These are phyloP conservation scores for Wickerhamiella dianesei DNA, from an alignment of 805 yeast genomes.

Conservation along the genomic window DNA sequence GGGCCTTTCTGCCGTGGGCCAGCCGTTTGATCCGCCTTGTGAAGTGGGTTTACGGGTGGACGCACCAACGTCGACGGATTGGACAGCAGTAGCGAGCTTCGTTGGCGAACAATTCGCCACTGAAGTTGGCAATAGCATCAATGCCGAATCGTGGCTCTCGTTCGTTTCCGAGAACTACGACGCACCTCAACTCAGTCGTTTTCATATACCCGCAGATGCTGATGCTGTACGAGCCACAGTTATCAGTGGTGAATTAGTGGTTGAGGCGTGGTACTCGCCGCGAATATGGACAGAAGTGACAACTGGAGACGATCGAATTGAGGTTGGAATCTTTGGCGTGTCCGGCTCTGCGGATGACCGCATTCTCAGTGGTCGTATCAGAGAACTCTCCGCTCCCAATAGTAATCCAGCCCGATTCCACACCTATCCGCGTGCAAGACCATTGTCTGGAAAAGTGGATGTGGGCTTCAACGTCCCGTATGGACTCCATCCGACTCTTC, in stretches of 20 bases:
- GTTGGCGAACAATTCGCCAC: not conserved
- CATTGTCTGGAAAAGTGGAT: not conserved
- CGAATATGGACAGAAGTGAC: conserved; percentile 8
- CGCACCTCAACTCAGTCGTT: not conserved
- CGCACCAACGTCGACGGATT: conserved; percentile 19
- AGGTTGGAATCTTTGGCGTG: conserved; percentile 15
- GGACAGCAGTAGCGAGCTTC: conserved; percentile 7
- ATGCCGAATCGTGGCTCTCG: conserved; percentile 1
- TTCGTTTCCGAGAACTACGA: not conserved
- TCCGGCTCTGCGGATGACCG: conserved; percentile 2
- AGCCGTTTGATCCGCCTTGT: conserved; percentile 18
- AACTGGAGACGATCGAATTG: conserved; percentile 5
- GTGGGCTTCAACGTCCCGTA: conserved; percentile 11
- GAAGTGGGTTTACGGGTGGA: conserved; percentile 22
- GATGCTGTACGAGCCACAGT: not conserved
- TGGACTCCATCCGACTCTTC: conserved; percentile 19
- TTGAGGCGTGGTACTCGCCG: conserved; percentile 18
- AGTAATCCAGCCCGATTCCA: conserved; percentile 15
- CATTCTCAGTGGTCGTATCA: conserved; percentile 10
- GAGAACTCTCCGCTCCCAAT: conserved; percentile 6
- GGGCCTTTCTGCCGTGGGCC: conserved; percentile 7
- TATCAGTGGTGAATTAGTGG: conserved; percentile 11
- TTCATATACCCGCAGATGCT: not conserved
- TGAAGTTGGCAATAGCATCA: not conserved
- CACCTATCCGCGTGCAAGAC: conserved; percentile 11